phyloP scores from a whole-genome alignment of 2,329 filamentous ascomycete species.

The Penicillium sp. region DNA sequence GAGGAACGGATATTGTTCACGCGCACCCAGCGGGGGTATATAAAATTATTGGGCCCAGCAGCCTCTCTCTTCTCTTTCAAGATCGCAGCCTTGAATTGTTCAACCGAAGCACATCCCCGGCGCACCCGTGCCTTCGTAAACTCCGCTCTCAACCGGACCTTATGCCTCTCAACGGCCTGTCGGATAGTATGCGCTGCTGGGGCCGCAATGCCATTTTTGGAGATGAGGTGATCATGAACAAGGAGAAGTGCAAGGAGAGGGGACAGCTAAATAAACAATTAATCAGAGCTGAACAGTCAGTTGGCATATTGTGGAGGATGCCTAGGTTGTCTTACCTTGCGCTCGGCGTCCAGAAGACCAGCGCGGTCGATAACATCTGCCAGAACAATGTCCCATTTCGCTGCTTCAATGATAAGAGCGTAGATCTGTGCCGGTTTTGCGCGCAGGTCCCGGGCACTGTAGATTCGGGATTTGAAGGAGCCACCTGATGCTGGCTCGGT shows the following conservation, averaged over 20 bases:
- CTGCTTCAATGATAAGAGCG: conserved; percentile 79
- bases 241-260: conserved; percentile 79
- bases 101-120: conserved; percentile 67
- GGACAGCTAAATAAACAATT: conserved; percentile 61
- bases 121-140: conserved; percentile 77
- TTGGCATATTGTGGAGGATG: conserved; percentile 15
- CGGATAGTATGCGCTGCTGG: conserved; percentile 77
- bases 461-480: conserved; percentile 84
- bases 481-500: conserved; percentile 67
- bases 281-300: conserved; percentile 39
- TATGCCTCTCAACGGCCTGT: conserved; percentile 74
- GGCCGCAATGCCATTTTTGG: conserved; percentile 79
- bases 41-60: conserved; percentile 26
- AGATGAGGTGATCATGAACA: conserved; percentile 79
- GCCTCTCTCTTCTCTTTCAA: conserved; percentile 47
- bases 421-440: conserved; percentile 80
- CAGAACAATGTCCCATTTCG: conserved; percentile 85
- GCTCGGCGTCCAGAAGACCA: conserved; percentile 74
- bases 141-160: conserved; percentile 75
- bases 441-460: conserved; percentile 70
- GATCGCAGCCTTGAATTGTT: conserved; percentile 55
- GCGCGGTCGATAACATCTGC: conserved; percentile 87
- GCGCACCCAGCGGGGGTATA: conserved; percentile 86
- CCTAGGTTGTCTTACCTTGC: conserved; percentile 62
- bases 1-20: conserved; percentile 77